Conservation (phyloP, 2,329 filamentous ascomycete genomes). For the Talaromyces sp. region DNA sequence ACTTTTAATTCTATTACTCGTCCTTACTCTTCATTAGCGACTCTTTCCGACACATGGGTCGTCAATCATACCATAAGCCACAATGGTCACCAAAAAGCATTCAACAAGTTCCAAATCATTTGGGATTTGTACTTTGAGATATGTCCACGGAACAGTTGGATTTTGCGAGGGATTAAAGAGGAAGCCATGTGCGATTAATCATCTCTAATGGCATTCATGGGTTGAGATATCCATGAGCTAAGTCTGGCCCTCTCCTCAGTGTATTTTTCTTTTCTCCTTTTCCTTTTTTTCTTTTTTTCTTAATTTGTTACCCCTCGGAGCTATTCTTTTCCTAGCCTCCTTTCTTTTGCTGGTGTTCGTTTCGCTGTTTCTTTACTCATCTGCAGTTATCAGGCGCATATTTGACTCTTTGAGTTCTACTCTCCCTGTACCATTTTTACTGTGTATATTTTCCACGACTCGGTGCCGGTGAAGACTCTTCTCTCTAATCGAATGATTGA, state of each 20-base stretch:
- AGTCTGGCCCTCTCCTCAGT: slow-evolving; percentile 16
- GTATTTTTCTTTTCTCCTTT: slow-evolving; percentile 20
- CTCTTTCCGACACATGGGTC: neutral
- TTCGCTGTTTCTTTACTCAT: slow-evolving; percentile 6
- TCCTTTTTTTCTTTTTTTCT: slow-evolving; percentile 7
- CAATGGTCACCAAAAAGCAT: slow-evolving; percentile 16
- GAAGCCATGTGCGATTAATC: neutral
- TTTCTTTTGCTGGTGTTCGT: slow-evolving; percentile 28
- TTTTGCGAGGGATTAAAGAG: neutral
- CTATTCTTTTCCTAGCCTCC: slow-evolving; percentile 20
- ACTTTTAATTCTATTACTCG: slow-evolving; percentile 37
- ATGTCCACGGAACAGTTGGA: neutral
- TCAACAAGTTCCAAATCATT: neutral
- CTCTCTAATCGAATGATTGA: slow-evolving; percentile 22
- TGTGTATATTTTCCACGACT: slow-evolving; percentile 35
- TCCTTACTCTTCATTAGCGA: slow-evolving; percentile 1
- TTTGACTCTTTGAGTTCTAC: slow-evolving; percentile 10
- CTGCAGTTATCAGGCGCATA: slow-evolving; percentile 18
- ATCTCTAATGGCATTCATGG: slow-evolving; percentile 5
- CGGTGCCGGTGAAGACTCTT: slow-evolving; percentile 24
- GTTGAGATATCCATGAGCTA: slow-evolving; percentile 12
- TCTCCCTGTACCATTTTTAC: slow-evolving; percentile 27
- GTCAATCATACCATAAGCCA: neutral
- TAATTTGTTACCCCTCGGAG: slow-evolving; percentile 1
- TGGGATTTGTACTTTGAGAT: neutral